Evolutionary conservation across 148 eudicot species (phyloP).

Genomic region (Arbutus unedo): DNA sequence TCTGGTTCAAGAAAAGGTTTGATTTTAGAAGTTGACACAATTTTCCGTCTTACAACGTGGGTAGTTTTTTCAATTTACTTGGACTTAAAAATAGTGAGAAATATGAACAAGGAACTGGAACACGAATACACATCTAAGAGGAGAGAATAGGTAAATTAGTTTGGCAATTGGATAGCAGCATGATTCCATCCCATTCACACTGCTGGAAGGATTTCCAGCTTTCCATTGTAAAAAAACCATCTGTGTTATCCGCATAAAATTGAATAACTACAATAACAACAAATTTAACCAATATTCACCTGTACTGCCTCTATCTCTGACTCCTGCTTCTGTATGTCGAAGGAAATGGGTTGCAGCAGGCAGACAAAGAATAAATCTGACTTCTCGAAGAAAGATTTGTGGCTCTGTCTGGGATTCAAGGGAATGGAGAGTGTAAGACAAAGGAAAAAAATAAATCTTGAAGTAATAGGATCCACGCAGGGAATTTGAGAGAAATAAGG

Average conservation of each 20-base stretch:
- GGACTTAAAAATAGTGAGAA: not conserved
- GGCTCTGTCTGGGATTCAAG: conserved; percentile 52
- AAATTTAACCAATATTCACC: conserved; percentile 31
- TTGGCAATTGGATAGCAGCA: not conserved
- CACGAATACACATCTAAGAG: not conserved
- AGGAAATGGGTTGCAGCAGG: conserved; percentile 50
- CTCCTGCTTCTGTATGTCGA: conserved; percentile 52
- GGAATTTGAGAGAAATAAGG: not conserved
- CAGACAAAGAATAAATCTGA: conserved; percentile 64
- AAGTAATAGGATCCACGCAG: not conserved
- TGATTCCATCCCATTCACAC: not conserved
- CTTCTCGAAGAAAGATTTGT: conserved; percentile 56
- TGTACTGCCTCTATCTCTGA: conserved; percentile 71
- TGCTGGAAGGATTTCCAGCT: not conserved
- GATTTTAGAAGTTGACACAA: not conserved
- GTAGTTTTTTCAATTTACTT: not conserved
- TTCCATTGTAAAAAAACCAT: not conserved
- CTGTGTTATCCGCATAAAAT: not conserved
- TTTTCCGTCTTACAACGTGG: not conserved
- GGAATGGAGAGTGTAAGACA: not conserved
- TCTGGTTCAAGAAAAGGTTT: not conserved
- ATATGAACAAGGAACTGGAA: not conserved
- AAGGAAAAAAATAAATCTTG: not conserved
- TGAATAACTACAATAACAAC: not conserved
- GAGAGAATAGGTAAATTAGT: not conserved